Evolutionary conservation across 2,329 filamentous ascomycete species (phyloP), one percentile per base, ranked within the genome.

Genomic region (Sphaerulina vaccinii): DNA sequence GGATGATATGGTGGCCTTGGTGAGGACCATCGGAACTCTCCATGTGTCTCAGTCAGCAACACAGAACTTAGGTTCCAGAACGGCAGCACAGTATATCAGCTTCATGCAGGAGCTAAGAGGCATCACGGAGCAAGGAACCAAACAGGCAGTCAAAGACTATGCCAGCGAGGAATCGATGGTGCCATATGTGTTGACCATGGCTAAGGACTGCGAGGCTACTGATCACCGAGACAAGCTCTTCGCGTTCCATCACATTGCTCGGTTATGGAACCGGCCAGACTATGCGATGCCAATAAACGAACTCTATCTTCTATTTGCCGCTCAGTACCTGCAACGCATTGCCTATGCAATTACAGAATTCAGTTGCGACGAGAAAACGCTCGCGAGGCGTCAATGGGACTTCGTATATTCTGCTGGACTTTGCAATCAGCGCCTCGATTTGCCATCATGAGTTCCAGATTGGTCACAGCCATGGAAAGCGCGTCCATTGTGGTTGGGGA

Each of bases 181-280:
- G 9, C 44, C 47, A 13, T 52, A 55, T 35, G 43, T 59, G n/a
- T 35, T 59, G 8, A 42, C 42, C 2, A 57, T 55, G 51, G 57
- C 57, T 13, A 59, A 57, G 22, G 57, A 59, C 15, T 59, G 57
- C 44, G 54, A 59, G 27, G 57, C 54, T 15, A 59, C 54, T 7
- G 54, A 59, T 19, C 57, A 59, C 33, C 41, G 57, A 18, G 57
- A 59, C 15, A 59, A 57, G 36, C 41, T 59, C 13, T 59, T 53
- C 27, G 57, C 54, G 4, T 57, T 55, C 24, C 57, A 59, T 29
- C 57, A 59, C 24, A 47, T 57, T 18, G 49, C 49, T 5, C 45
- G 57, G 22, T 43, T 59, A 3, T 57, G 54, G 51, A 57, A 51
- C 13, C 29, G 43, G 23, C 54, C 57, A 2, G 54, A 59, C 46